A percentile compares a stretch with the other conserved stretches of the same genome.
phyloP scores from a whole-genome alignment of 2,329 filamentous ascomycete species.

The Beauveria sp. region DNA sequence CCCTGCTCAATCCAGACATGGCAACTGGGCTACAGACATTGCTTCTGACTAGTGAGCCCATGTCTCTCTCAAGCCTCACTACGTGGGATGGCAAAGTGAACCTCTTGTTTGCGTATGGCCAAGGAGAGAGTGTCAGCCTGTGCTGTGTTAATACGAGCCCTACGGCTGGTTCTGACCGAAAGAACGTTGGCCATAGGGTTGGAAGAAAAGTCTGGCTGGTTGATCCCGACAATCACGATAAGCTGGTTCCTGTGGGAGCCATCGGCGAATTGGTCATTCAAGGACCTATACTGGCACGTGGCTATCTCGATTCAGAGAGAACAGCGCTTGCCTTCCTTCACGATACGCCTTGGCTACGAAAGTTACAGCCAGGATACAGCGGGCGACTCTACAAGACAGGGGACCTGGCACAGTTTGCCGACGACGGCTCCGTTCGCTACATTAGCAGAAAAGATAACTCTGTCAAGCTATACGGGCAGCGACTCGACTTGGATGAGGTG shows the following conservation, averaged over 20 bases:
- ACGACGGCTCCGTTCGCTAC: slow-evolving; percentile 28
- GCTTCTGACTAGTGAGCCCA: background rate
- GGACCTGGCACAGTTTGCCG: slow-evolving; percentile 35
- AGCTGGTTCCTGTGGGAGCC: slow-evolving; percentile 12
- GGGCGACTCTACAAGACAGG: slow-evolving; percentile 37
- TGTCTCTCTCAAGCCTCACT: background rate
- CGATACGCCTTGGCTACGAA: background rate
- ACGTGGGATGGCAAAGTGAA: background rate
- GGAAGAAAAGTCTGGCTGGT: slow-evolving; percentile 6
- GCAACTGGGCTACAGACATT: background rate
- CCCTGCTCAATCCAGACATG: background rate
- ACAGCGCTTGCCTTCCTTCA: slow-evolving; percentile 18
- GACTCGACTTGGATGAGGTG: slow-evolving; percentile 35
- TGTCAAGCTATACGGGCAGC: slow-evolving; percentile 47
- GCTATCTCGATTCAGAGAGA: slow-evolving; percentile 12
- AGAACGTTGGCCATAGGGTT: slow-evolving; percentile 7
- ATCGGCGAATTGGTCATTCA: slow-evolving; percentile 17
- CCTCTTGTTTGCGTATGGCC: background rate
- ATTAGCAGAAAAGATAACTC: slow-evolving; percentile 46
- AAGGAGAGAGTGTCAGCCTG: background rate
- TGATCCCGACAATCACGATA: slow-evolving; percentile 4
- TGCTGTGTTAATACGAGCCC: background rate
- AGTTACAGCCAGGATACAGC: background rate
- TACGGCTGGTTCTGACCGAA: background rate
- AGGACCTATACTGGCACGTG: slow-evolving; percentile 12